Conservation (phyloP, 257 asterid species). For the Cruciata laevipes region DNA sequence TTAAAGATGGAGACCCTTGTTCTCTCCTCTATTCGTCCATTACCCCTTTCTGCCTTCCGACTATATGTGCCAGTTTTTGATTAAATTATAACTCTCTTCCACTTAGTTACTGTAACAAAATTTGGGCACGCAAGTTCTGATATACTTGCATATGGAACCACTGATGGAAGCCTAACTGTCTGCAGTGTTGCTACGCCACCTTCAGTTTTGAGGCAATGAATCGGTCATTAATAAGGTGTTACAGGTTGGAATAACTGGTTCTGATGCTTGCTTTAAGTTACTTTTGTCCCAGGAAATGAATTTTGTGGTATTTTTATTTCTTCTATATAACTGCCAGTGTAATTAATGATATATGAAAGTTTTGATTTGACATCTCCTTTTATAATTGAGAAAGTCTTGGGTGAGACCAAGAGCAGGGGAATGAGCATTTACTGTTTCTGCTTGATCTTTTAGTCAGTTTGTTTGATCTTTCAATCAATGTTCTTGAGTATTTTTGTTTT, state of each 20-base stretch:
- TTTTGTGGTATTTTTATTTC: constrained; percentile 2
- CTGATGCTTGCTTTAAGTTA: constrained; percentile 27
- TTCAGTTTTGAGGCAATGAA: constrained; percentile 58
- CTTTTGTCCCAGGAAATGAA: constrained; percentile 15
- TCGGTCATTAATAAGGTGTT: constrained; percentile 93
- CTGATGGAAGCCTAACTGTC: constrained; percentile 91
- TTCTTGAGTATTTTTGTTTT: too few species aligned
- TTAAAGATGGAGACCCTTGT: constrained; percentile 15
- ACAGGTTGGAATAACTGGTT: constrained; percentile 86
- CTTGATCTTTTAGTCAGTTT: too few species aligned
- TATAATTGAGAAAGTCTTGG: too few species aligned
- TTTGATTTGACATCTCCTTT: background rate
- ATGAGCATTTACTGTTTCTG: too few species aligned
- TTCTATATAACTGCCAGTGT: background rate
- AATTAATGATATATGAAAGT: background rate
- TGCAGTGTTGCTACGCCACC: constrained; percentile 73
- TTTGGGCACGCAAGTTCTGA: constrained; percentile 96
- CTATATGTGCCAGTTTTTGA: constrained; percentile 7
- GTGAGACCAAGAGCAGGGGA: too few species aligned
- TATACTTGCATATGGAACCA: constrained; percentile 95
- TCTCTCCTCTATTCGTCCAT: constrained; percentile 1
- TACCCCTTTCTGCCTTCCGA: background rate
- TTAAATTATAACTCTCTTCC: constrained; percentile 21
- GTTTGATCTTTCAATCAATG: too few species aligned
- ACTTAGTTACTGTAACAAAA: constrained; percentile 77